Conservation (phyloP, 495 filamentous ascomycete genomes). For the Aspergillus affinis region DNA sequence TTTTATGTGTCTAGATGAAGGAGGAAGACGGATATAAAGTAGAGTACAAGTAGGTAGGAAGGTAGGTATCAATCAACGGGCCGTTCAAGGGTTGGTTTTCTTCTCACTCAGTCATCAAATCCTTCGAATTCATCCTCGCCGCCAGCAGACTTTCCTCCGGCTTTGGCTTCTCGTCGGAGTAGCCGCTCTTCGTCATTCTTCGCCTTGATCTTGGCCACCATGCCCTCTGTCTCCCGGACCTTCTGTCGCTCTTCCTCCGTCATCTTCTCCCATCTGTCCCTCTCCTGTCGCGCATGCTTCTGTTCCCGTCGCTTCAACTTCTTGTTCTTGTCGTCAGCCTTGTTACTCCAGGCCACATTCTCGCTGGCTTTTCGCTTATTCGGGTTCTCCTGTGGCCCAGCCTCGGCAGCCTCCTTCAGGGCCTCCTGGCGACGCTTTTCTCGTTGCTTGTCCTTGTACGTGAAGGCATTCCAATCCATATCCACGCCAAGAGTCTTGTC, state of each 20-base stretch:
- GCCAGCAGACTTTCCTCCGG: conserved; percentile 12
- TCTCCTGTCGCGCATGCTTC: conserved; percentile 70
- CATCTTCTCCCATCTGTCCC: conserved; percentile 66
- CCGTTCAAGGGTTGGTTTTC: conserved; percentile 5
- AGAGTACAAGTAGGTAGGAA: not conserved
- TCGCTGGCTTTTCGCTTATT: conserved; percentile 45
- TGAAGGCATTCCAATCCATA: conserved; percentile 58
- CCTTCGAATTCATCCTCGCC: conserved; percentile 44
- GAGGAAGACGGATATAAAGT: not conserved
- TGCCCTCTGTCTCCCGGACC: conserved; percentile 64
- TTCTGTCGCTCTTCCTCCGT: conserved; percentile 70
- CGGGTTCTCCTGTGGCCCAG: conserved; percentile 26
- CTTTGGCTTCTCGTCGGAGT: conserved; percentile 24
- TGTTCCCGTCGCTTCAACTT: conserved; percentile 68
- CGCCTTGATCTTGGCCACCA: conserved; percentile 71
- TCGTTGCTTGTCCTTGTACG: conserved; percentile 75
- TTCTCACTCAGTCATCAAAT: conserved; percentile 29
- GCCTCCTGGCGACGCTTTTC: conserved; percentile 68
- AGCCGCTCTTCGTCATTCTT: conserved; percentile 46
- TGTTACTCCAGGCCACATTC: conserved; percentile 79
- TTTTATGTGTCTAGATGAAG: not conserved
- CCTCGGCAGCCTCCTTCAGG: conserved; percentile 43
- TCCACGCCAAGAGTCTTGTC: conserved; percentile 62
- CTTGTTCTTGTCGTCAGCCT: conserved; percentile 67
- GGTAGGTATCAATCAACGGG: not conserved